phyloP scores from a whole-genome alignment of 345 rosid genomes.

The Nasturtium officinale region DNA sequence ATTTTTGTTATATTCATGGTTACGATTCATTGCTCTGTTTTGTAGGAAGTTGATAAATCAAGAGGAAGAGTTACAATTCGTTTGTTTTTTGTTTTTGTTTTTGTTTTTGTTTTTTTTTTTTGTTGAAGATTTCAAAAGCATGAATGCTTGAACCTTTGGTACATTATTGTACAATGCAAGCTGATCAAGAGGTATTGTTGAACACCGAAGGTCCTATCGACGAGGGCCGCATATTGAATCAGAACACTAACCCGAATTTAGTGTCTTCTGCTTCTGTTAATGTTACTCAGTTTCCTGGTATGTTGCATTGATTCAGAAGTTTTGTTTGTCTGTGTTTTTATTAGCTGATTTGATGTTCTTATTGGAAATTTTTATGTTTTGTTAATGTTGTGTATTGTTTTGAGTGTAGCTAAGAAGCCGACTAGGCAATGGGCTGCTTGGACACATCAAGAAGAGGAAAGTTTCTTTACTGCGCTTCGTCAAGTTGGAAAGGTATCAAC shows the following conservation, averaged over 20 bases:
- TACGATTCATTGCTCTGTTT: conserved; percentile 18
- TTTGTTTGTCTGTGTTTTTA: conserved; percentile 11
- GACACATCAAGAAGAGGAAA: conserved; percentile 98
- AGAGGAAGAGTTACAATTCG: conserved; percentile 11
- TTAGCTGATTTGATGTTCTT: conserved; percentile 1
- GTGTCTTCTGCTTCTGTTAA: conserved; percentile 45
- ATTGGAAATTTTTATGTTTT: conserved; percentile 8
- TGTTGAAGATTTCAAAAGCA: conserved; percentile 1
- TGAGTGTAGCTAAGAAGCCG: conserved; percentile 69
- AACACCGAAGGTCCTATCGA: conserved; percentile 33
- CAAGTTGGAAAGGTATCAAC: conserved; percentile 93
- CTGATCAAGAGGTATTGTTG: conserved; percentile 29
- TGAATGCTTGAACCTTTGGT: conserved; percentile 20
- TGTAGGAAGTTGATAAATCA: conserved; percentile 11
- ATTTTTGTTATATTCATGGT: not conserved
- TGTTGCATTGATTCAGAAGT: conserved; percentile 38
- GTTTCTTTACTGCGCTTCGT: conserved; percentile 94
- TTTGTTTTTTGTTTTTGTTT: too few relatives aligned
- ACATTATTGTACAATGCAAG: conserved; percentile 37
- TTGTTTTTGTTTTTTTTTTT: not conserved
- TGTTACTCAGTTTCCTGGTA: conserved; percentile 64
- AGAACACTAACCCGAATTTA: conserved; percentile 49
- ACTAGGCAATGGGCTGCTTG: conserved; percentile 99
- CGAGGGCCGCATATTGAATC: conserved; percentile 40
- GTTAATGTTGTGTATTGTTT: conserved; percentile 16